Base-by-base conservation (phyloP, 176 grass and related monocot species). In the Phyllostachys edulis region DNA sequence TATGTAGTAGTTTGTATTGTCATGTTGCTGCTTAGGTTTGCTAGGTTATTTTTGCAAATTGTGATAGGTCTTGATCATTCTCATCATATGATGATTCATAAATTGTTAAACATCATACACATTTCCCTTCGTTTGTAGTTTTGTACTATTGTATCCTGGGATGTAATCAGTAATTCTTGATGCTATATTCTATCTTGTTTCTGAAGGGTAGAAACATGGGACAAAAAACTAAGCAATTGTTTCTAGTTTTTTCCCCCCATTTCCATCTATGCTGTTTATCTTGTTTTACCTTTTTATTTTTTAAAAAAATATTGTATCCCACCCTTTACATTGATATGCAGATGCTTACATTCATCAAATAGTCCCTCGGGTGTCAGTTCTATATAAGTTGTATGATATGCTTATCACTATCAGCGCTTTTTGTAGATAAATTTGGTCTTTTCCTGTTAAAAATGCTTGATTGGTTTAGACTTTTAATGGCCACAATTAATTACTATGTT, bases 401-500 rank as follows among this genome's bases (percentile, higher is more conserved):
- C 26, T 63, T 37, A 38, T 23, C 55, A 50, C 11, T 2, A 14
- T 73, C 52, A 21, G 18, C 2, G 0, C 26, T 14, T 63, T 77
- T 62, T 71, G 42, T 5, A 5, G 47, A 39, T 29, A 67, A 68
- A 26, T 45, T 12, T 74, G 11, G 0, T 20, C 8, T 50, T 63
- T 44, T 76, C 7, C 36, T 85, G 38, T 34, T 87, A 52, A 27
- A 62, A 82, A 69, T 75, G 39, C 67, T 82, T 32, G 42, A 23
- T 14, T 82, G 24, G 67, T 63, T 23, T 51, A 67, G 45, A 8
- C 5, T 61, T 50, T 26, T 68, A 24, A 34, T 82, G 26, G 8
- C 7, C 20, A 37, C 29, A 73, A 40, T 67, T 39, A 68, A 50
- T 59, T 29, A 55, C 37, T n/a, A 27, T 63, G 55, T 32, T 60